Conservation (phyloP, 306 rosid genomes). For the barrel medic (Medicago truncatula) region MtrunA17r5.0-ANR NC_053046.1:4509001-4509500, state of each 20-base stretch:
- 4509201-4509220: slow-evolving; percentile 24
- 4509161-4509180: slow-evolving; percentile 12
- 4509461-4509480: not conserved
- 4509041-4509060: slow-evolving; percentile 25
- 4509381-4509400: not conserved
- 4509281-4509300: slow-evolving; percentile 15
- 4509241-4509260: slow-evolving; percentile 37
- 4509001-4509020: slow-evolving; percentile 11
- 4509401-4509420: not conserved
- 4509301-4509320: slow-evolving; percentile 25
- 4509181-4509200: slow-evolving; percentile 24
- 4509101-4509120: slow-evolving; percentile 30
- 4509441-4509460: slow-evolving; percentile 1
- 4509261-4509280: slow-evolving; percentile 25
- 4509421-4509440: slow-evolving; percentile 19
- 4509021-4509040: slow-evolving; percentile 24
- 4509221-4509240: slow-evolving; percentile 19
- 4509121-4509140: slow-evolving; percentile 24
- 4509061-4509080: slow-evolving; percentile 8
- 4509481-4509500: slow-evolving; percentile 37
- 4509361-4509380: slow-evolving; percentile 17
- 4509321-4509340: slow-evolving; percentile 27
- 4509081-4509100: slow-evolving; percentile 35
- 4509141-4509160: slow-evolving; percentile 19
- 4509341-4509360: slow-evolving; percentile 23